Evolutionary conservation across 352 stramenopile species (phyloP).

Genomic region (Globisporangium megalacanthum): DNA sequence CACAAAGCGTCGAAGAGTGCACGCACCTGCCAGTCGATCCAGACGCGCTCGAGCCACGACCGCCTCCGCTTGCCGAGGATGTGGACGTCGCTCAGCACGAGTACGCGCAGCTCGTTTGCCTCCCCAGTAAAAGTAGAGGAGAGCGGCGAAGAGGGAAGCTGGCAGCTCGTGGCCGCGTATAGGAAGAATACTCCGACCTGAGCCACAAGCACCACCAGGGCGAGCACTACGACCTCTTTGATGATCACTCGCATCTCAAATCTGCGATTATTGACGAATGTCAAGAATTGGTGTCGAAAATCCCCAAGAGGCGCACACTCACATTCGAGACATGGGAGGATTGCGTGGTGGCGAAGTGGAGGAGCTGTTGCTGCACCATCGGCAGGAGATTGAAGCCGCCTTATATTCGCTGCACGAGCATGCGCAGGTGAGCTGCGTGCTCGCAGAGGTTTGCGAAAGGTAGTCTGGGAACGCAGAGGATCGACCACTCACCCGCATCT

Average conservation of each 20-base stretch:
- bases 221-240: slow-evolving; percentile 19
- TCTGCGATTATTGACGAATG: slow-evolving; percentile 3
- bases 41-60: slow-evolving; percentile 45
- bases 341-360: slow-evolving; percentile 22
- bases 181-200: slow-evolving; percentile 65
- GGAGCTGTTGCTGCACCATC: slow-evolving; percentile 43
- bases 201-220: slow-evolving; percentile 24
- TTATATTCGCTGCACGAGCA: slow-evolving; percentile 31
- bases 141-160: neutral
- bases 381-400: slow-evolving; percentile 26
- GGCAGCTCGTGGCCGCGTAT: slow-evolving; percentile 29
- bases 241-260: neutral
- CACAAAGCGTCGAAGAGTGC: neutral
- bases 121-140: neutral
- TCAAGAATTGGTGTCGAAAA: neutral
- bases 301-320: neutral
- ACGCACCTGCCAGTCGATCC: slow-evolving; percentile 67
- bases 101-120: slow-evolving; percentile 21
- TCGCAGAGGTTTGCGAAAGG: neutral
- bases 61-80: slow-evolving; percentile 64
- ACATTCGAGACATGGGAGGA: neutral
- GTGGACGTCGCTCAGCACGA: slow-evolving; percentile 72
- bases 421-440: slow-evolving; percentile 15
- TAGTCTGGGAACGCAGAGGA: too few relatives aligned
- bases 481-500: neutral